Percentiles rank a stretch among this genome's conserved stretches.
phyloP scores from a whole-genome alignment of 441 rosid species.

The Bocquillonia castaneifolia region DNA sequence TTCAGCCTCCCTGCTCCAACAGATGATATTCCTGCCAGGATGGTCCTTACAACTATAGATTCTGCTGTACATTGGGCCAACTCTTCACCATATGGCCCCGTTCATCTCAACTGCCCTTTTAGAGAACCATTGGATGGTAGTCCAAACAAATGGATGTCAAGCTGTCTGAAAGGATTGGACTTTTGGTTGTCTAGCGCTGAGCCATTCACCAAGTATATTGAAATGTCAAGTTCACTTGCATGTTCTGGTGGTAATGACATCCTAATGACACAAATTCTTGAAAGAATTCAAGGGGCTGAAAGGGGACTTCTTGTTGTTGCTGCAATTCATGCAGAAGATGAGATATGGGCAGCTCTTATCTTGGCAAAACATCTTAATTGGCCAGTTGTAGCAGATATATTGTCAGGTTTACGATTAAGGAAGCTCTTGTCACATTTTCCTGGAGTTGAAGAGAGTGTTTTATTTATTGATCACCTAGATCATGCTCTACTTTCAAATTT shows the following conservation, averaged over 20 bases:
- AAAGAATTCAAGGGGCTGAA: conserved; percentile 48
- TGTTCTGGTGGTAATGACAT: conserved; percentile 25
- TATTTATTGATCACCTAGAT: conserved; percentile 83
- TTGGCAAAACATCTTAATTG: conserved; percentile 80
- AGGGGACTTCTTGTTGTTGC: conserved; percentile 75
- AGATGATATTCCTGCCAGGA: conserved; percentile 70
- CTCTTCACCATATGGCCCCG: conserved; percentile 73
- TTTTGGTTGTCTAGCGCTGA: conserved; percentile 64
- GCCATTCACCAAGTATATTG: conserved; percentile 81
- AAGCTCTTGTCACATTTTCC: conserved; percentile 49
- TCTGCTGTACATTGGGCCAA: conserved; percentile 85
- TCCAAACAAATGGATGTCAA: conserved; percentile 51
- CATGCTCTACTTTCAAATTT: conserved; percentile 75
- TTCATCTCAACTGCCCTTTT: conserved; percentile 91
- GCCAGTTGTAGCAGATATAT: conserved; percentile 90
- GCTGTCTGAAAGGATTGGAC: conserved; percentile 82
- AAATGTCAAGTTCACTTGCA: conserved; percentile 39
- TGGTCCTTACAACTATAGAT: conserved; percentile 87
- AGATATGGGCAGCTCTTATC: conserved; percentile 85
- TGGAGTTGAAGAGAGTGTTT: conserved; percentile 38
- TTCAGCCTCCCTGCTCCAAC: conserved; percentile 84
- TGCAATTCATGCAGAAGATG: conserved; percentile 74
- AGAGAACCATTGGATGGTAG: conserved; percentile 82
- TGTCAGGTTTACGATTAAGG: conserved; percentile 90
- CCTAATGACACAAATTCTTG: conserved; percentile 49